Conservation (phyloP, 805 yeast species). For the Zygotorulaspora chibaensis region DNA sequence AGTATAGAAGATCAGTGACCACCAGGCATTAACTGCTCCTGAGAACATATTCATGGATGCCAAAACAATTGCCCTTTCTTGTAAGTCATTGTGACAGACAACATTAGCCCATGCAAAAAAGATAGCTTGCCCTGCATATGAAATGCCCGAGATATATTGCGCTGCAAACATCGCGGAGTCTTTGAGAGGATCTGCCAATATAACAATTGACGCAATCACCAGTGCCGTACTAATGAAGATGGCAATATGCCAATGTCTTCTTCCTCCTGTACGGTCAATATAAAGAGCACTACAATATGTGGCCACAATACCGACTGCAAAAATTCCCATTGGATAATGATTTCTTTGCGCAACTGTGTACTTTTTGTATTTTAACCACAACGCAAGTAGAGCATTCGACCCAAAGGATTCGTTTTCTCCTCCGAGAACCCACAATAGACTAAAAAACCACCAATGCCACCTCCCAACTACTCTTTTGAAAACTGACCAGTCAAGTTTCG, state of each 20-base stretch:
- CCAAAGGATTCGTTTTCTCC: slow-evolving; percentile 43
- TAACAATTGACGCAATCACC: slow-evolving; percentile 41
- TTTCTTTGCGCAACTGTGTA: slow-evolving; percentile 42
- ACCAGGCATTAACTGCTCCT: slow-evolving; percentile 55
- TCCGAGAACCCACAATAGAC: slow-evolving; percentile 45
- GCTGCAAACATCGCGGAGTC: slow-evolving; percentile 41
- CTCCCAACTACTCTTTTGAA: slow-evolving; percentile 42
- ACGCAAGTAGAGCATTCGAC: slow-evolving; percentile 40
- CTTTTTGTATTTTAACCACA: slow-evolving; percentile 38
- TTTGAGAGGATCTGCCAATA: slow-evolving; percentile 37
- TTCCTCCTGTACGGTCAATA: slow-evolving; percentile 37
- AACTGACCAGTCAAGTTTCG: slow-evolving; percentile 33
- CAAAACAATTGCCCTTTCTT: slow-evolving; percentile 54
- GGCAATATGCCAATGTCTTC: slow-evolving; percentile 45
- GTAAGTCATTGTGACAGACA: slow-evolving; percentile 48
- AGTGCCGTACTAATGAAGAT: slow-evolving; percentile 39
- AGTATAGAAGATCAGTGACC: slow-evolving; percentile 47
- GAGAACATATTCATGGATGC: slow-evolving; percentile 59
- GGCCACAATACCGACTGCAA: slow-evolving; percentile 43
- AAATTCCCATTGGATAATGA: slow-evolving; percentile 48
- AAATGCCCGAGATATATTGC: slow-evolving; percentile 46
- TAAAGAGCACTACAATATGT: slow-evolving; percentile 40
- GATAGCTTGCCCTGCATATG: slow-evolving; percentile 51
- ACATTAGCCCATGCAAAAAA: slow-evolving; percentile 57
- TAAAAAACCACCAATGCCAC: slow-evolving; percentile 52